phyloP scores from a whole-genome alignment of 495 filamentous ascomycete species.

The Penicillium malachiteum region DNA sequence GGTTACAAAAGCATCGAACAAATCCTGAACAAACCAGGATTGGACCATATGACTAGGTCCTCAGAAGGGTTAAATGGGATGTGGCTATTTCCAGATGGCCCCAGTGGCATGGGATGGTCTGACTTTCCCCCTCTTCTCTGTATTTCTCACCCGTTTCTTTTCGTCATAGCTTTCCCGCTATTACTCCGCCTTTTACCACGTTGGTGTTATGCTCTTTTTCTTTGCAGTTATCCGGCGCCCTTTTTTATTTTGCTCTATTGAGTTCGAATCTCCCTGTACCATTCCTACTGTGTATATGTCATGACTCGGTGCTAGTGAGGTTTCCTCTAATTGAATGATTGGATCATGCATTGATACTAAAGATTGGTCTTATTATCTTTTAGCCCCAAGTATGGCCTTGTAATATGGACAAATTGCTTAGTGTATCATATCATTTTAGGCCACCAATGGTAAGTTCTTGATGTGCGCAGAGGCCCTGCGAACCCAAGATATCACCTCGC shows the following conservation, averaged over 20 bases:
- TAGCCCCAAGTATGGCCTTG: no score
- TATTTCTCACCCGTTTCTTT: slow-evolving; percentile 12
- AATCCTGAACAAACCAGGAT: background rate
- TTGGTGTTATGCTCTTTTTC: slow-evolving; percentile 8
- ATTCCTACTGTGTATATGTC: slow-evolving; percentile 27
- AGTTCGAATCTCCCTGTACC: slow-evolving; percentile 17
- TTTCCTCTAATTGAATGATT: slow-evolving; percentile 22
- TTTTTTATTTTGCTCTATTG: slow-evolving; percentile 8
- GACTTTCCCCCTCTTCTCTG: slow-evolving; percentile 14
- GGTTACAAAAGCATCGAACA: slow-evolving; percentile 3
- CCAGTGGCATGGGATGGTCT: background rate
- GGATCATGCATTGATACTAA: slow-evolving; percentile 15
- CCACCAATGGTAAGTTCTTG: no score
- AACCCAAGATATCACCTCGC: no score
- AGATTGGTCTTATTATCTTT: background rate
- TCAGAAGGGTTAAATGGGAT: background rate
- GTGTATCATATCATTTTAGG: no score
- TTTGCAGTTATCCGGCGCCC: slow-evolving; percentile 12
- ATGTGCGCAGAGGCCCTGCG: no score
- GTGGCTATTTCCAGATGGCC: background rate
- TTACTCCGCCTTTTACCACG: slow-evolving; percentile 5
- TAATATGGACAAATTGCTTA: no score
- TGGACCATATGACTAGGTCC: background rate
- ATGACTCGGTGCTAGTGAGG: slow-evolving; percentile 21
- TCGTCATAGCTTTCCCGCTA: slow-evolving; percentile 11